Evolutionary conservation across 2,329 filamentous ascomycete genomes (phyloP).

Genomic region (Westerdykella aurantiaca): DNA sequence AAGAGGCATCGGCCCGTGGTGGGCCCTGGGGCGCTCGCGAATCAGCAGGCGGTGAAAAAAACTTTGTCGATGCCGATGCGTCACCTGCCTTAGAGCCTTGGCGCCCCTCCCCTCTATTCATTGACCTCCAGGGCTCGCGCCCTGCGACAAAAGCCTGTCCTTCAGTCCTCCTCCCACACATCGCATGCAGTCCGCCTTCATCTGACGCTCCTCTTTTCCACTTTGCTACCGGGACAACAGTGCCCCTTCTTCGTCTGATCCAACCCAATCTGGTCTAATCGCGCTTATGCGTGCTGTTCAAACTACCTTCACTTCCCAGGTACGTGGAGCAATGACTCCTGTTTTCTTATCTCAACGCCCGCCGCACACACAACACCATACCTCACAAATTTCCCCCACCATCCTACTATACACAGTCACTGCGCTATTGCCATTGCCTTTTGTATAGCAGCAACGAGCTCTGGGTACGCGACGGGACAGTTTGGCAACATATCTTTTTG

Average conservation of each 20-base stretch:
- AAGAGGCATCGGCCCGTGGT: no score
- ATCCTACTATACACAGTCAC: no score
- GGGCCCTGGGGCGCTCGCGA: conserved; percentile 2
- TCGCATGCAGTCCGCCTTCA: conserved; percentile 1
- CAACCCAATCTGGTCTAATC: conserved; percentile 20
- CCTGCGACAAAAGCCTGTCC: conserved; percentile 12
- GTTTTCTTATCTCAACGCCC: conserved; percentile 27
- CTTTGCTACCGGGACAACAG: conserved; percentile 16
- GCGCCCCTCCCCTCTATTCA: conserved; percentile 4
- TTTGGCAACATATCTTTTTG: background rate
- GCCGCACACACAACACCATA: conserved; percentile 1
- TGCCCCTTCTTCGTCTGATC: conserved; percentile 22
- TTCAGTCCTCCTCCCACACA: conserved; percentile 2
- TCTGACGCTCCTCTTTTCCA: background rate
- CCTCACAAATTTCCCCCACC: no score
- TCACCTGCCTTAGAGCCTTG: background rate
- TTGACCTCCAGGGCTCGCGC: conserved; percentile 8
- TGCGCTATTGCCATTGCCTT: no score
- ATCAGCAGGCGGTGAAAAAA: no score
- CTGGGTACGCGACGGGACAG: background rate
- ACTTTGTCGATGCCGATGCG: background rate
- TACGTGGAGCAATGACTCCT: conserved; percentile 31
- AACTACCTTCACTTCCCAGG: conserved; percentile 50
- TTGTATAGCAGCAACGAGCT: background rate
- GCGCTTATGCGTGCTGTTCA: conserved; percentile 47